Percentiles rank a stretch among this genome's conserved stretches.
phyloP scores from a whole-genome alignment of 23 red algal genomes.

The Cyanidiococcus yangmingshanensis region DNA sequence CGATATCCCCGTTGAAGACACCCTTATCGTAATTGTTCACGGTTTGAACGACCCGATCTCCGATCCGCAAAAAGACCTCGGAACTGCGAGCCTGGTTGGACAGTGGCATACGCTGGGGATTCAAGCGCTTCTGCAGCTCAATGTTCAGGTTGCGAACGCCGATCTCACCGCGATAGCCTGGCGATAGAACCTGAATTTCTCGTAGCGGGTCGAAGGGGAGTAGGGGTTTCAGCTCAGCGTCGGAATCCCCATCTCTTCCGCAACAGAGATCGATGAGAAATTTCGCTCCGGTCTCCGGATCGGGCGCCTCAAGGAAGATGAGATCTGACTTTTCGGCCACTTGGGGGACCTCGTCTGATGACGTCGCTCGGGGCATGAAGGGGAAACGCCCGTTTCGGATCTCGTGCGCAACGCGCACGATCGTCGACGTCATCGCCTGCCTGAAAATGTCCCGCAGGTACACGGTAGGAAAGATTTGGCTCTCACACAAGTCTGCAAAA shows the following conservation, averaged over 20 bases:
- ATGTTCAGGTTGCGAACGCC: constrained; percentile 17
- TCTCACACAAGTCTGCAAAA: constrained; percentile 13
- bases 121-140: constrained; percentile 26
- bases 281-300: not conserved
- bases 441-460: constrained; percentile 1
- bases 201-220: constrained; percentile 8
- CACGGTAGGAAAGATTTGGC: not conserved
- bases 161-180: constrained; percentile 3
- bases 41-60: constrained; percentile 25
- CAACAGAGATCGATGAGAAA: not conserved
- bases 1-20: constrained; percentile 31
- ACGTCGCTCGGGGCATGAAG: not conserved
- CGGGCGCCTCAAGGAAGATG: constrained; percentile 12
- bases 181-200: constrained; percentile 26
- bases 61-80: not conserved
- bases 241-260: not conserved
- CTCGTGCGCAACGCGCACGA: not conserved
- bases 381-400: not conserved
- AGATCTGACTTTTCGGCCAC: not conserved
- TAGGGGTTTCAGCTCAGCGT: not conserved
- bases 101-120: not conserved
- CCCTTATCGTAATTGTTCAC: constrained; percentile 22
- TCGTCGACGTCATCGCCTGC: constrained; percentile 2
- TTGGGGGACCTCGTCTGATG: not conserved
- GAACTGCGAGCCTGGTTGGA: not conserved